A percentile compares a stretch with the other conserved stretches of the same genome.
phyloP scores from a whole-genome alignment of 2,329 filamentous ascomycete genomes.

The Exserohilum rostratum region DNA sequence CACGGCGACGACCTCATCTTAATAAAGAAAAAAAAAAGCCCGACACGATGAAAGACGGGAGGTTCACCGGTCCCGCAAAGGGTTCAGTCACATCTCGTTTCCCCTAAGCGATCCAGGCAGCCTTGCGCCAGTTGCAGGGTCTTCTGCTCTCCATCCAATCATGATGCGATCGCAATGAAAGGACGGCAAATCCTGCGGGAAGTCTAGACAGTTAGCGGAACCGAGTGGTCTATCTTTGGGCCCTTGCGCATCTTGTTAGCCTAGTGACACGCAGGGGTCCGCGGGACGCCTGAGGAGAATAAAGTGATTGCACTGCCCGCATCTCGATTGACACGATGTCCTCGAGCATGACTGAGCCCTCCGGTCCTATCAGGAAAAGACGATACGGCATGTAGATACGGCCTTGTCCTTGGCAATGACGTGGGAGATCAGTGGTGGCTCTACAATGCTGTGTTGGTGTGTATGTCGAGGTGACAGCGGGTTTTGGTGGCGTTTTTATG shows the following conservation, averaged over 20 bases:
- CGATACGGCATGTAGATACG: neutral
- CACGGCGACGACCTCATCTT: constrained; percentile 28
- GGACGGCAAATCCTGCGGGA: constrained; percentile 7
- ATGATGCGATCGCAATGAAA: constrained; percentile 12
- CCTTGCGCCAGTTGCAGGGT: constrained; percentile 20
- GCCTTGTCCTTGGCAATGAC: neutral
- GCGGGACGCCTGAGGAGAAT: constrained; percentile 20
- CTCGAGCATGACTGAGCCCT: neutral
- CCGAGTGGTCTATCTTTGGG: constrained; percentile 26
- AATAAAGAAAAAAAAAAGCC: constrained; percentile 24
- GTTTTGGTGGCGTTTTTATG: constrained; percentile 13
- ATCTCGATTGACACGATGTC: constrained; percentile 17
- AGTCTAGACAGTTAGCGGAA: constrained; percentile 24
- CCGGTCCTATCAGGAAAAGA: neutral
- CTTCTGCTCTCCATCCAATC: constrained; percentile 15
- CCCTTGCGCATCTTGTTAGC: constrained; percentile 13
- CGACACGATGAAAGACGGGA: constrained; percentile 18
- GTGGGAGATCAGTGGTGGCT: neutral
- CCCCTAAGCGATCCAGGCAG: constrained; percentile 22
- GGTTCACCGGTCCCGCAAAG: constrained; percentile 29
- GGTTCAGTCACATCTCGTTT: constrained; percentile 25
- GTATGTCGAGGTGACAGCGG: neutral
- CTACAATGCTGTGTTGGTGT: neutral
- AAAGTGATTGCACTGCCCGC: constrained; percentile 18
- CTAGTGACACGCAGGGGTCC: constrained; percentile 14